phyloP scores from a whole-genome alignment of 2,329 filamentous ascomycete genomes.

The Phaeomoniella chlamydospora region DNA sequence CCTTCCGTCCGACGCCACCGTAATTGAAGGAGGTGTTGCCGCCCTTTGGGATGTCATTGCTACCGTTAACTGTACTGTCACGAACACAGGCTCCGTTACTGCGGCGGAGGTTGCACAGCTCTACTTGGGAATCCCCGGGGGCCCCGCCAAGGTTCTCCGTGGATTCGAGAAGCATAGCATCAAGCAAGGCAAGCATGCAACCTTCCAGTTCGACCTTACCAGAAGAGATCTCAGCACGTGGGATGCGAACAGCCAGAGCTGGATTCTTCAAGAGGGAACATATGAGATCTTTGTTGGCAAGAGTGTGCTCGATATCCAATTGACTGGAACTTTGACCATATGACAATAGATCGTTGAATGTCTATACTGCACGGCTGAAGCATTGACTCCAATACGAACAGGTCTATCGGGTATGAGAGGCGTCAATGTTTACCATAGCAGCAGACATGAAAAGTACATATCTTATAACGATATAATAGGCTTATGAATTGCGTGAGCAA shows the following conservation, averaged over 20 bases:
- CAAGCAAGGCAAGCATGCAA: conserved; percentile 22
- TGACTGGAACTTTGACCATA: background rate
- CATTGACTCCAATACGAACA: too few species aligned
- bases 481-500: too few species aligned
- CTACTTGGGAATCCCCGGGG: conserved; percentile 30
- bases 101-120: conserved; percentile 41
- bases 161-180: conserved; percentile 38
- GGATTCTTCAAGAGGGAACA: conserved; percentile 15
- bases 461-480: too few species aligned
- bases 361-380: too few species aligned
- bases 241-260: conserved; percentile 19
- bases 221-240: conserved; percentile 21
- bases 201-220: conserved; percentile 29
- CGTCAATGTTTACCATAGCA: too few species aligned
- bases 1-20: conserved; percentile 2
- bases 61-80: conserved; percentile 30
- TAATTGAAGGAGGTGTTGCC: conserved; percentile 35
- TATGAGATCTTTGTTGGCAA: conserved; percentile 20
- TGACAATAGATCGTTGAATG: too few species aligned
- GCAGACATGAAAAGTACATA: too few species aligned
- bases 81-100: conserved; percentile 33
- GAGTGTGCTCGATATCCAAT: conserved; percentile 18
- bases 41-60: conserved; percentile 37
- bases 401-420: too few species aligned
- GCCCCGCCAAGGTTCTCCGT: conserved; percentile 26